Evolutionary conservation across 2,329 filamentous ascomycete genomes (phyloP).

Genomic region (Colletotrichum sp.): DNA sequence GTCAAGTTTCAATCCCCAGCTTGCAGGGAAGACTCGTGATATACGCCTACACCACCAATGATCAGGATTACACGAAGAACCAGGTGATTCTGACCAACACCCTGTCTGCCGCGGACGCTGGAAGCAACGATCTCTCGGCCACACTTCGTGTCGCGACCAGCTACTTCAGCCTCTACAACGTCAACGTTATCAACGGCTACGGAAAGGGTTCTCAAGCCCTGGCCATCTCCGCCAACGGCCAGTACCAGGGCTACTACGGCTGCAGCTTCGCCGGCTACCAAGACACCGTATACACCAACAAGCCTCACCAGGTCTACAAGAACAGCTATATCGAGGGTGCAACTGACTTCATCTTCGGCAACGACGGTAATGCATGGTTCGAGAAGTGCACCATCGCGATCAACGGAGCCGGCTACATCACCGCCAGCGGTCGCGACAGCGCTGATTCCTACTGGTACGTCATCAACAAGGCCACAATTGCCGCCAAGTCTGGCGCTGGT

Average conservation of each 20-base stretch:
- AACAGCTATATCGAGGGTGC: constrained; percentile 48
- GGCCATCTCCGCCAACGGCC: constrained; percentile 49
- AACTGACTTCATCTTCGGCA: constrained; percentile 55
- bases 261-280: constrained; percentile 51
- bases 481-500: constrained; percentile 38
- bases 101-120: constrained; percentile 43
- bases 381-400: constrained; percentile 42
- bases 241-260: constrained; percentile 52
- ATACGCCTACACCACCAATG: constrained; percentile 62
- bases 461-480: constrained; percentile 47
- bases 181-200: constrained; percentile 54
- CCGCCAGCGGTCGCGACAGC: constrained; percentile 46
- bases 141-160: constrained; percentile 49
- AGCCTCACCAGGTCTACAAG: constrained; percentile 51
- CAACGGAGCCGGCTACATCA: constrained; percentile 42
- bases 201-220: constrained; percentile 53
- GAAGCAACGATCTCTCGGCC: constrained; percentile 58
- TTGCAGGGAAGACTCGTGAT: constrained; percentile 56
- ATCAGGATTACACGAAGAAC: constrained; percentile 57
- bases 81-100: constrained; percentile 53
- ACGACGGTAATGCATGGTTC: constrained; percentile 47
- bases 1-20: constrained; percentile 59
- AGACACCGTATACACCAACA: constrained; percentile 53
- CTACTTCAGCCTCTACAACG: constrained; percentile 66
- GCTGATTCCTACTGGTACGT: constrained; percentile 48